These are phyloP conservation scores for Micractinium sp. DNA, from an alignment of 139 green algal species.

Conservation along the genomic window DNA sequence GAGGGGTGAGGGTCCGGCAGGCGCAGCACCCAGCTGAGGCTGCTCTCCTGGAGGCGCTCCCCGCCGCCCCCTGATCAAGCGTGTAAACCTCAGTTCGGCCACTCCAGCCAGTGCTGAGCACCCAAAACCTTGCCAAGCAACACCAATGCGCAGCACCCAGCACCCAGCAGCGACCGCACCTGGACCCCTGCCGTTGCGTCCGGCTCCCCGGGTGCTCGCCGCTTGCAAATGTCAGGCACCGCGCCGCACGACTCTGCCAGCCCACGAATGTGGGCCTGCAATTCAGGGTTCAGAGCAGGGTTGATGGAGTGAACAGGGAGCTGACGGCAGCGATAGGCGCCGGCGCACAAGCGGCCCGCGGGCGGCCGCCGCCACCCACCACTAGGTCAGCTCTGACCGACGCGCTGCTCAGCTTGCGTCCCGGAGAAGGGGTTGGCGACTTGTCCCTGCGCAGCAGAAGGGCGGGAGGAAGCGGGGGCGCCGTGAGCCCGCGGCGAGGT, in stretches of 20 bases:
- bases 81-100: neutral
- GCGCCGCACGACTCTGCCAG: slow-evolving; percentile 16
- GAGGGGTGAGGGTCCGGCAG: no score
- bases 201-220: slow-evolving; percentile 16
- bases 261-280: slow-evolving; percentile 26
- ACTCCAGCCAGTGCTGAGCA: neutral
- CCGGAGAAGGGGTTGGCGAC: neutral
- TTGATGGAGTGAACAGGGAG: neutral
- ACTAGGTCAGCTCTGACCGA: slow-evolving; percentile 26
- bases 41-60: no score
- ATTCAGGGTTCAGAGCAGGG: neutral
- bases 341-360: neutral
- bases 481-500: neutral
- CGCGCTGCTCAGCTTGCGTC: slow-evolving; percentile 17
- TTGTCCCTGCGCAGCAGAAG: neutral
- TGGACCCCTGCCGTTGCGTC: neutral
- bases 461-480: neutral
- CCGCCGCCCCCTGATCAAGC: neutral
- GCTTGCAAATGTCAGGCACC: slow-evolving; percentile 39
- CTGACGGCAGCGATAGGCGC: neutral
- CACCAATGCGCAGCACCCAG: no score
- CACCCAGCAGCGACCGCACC: neutral
- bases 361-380: neutral
- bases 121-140: neutral
- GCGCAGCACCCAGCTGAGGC: no score